A percentile compares a stretch with the other conserved stretches of the same genome.
phyloP scores from a whole-genome alignment of 768 basidiomycete genomes.

The Crepidotus variabilis region DNA sequence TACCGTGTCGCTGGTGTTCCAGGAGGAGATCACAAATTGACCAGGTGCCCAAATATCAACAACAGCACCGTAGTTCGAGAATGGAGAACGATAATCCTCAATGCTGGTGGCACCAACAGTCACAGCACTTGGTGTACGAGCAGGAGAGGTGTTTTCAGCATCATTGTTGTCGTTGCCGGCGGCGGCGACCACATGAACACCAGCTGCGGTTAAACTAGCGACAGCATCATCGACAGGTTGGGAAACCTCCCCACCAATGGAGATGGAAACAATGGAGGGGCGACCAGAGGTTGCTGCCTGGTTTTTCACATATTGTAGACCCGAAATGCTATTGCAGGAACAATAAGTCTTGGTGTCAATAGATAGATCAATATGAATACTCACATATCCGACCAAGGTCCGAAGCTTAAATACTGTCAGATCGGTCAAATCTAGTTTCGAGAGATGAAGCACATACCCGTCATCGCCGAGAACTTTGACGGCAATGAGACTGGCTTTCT shows the following conservation, averaged over 20 bases:
- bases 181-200: slow-evolving; percentile 21
- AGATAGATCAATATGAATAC: background rate
- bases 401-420: background rate
- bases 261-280: slow-evolving; percentile 16
- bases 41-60: slow-evolving; percentile 6
- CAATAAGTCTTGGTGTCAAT: background rate
- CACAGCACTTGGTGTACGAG: too few species aligned
- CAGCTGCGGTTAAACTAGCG: slow-evolving; percentile 17
- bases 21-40: background rate
- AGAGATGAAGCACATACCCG: slow-evolving; percentile 10
- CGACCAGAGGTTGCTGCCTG: slow-evolving; percentile 8
- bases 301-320: slow-evolving; percentile 12
- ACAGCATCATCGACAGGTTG: slow-evolving; percentile 18
- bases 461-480: slow-evolving; percentile 21
- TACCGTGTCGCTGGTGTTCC: background rate
- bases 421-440: too few species aligned
- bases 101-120: background rate
- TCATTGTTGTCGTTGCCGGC: slow-evolving; percentile 27
- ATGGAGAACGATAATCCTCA: background rate
- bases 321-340: slow-evolving; percentile 1
- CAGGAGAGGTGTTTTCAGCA: slow-evolving; percentile 22
- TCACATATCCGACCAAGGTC: slow-evolving; percentile 15
- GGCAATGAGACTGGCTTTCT: slow-evolving; percentile 18
- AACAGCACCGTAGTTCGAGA: slow-evolving; percentile 3
- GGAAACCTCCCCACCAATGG: slow-evolving; percentile 16